Conservation (phyloP, 169 alveolate genomes). For the Eimeria falciformis region DNA sequence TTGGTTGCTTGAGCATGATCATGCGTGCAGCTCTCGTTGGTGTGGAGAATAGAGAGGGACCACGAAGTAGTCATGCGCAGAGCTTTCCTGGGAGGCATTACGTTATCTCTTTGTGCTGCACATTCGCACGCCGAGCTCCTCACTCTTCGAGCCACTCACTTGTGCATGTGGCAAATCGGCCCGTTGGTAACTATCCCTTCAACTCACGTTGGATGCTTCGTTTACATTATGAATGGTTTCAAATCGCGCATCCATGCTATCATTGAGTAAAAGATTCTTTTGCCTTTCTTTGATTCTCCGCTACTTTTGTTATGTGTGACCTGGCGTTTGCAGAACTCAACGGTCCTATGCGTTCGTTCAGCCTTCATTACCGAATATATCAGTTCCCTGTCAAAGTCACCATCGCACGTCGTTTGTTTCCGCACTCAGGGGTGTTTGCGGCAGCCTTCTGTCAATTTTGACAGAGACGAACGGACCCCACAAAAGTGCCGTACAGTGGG, state of each 20-base stretch:
- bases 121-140: constrained; percentile 4
- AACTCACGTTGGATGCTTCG: not conserved
- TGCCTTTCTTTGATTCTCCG: not conserved
- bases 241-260: not conserved
- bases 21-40: not conserved
- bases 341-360: constrained; percentile 3
- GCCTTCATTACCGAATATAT: constrained; percentile 35
- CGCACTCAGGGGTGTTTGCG: not conserved
- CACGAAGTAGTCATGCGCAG: not conserved
- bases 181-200: not conserved
- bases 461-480: not conserved
- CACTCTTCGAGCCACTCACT: not conserved
- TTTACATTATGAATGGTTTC: not conserved
- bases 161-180: constrained; percentile 21
- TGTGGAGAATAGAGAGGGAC: not conserved
- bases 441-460: too few species aligned
- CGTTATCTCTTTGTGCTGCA: constrained; percentile 33
- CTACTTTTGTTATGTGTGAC: not conserved
- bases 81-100: constrained; percentile 27
- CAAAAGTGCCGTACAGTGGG: not conserved
- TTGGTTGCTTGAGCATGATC: too few species aligned
- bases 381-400: not conserved
- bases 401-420: constrained; percentile 29
- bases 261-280: not conserved
- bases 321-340: not conserved